Evolutionary conservation across 2,329 filamentous ascomycete genomes (phyloP), one percentile per base, ranked within the genome.

Genomic region (Tolypocladium cylindrosporum): DNA sequence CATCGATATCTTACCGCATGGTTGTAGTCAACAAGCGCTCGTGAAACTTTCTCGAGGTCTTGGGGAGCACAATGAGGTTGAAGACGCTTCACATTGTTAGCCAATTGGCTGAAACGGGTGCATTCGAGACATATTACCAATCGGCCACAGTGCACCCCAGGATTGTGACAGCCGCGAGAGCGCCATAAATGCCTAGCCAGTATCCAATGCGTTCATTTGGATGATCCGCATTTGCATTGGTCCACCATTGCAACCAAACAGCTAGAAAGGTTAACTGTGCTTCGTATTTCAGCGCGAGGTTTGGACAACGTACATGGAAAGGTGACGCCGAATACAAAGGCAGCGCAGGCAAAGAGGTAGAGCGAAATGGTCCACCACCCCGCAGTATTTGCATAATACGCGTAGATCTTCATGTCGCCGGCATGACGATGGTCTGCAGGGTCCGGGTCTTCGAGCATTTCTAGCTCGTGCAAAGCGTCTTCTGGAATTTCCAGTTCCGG

Each of bases 1-100:
- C 11, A 13, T 21, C 5, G 9, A 37, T 8, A 4, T 8, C 14
- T 1, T 56, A 62, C 62, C 57, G 51, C 61, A 74, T 69, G 16
- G 73, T 67, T 0, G 71, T 72, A 6, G 58, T 59, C 1, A 74
- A 63, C 1, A 64, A 40, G 10, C 61, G 55, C 36, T 62, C 52
- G 31, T 66, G 64, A 36, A 66, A 65, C 34, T 59, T 61, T 9
- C 54, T 45, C 1, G 69, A 64, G 36, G 65, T 65, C 6, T 58
- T 60, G 41, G 73, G 72, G 4, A 73, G 61, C 13, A 67, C 45
- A 7, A 64, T 58, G 19, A 66, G 54, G 9, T 62, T 39, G 27
- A 64, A 64, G 10, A 71, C 58, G 5, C 60, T 63, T 19, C 0
- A 40, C 6, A 31, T n/a, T 45, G 27, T 55, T 19, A 55, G 43